These are phyloP conservation scores for Diutina pseudorugosa DNA, from an alignment of 1,139 yeast genomes.

Conservation along the genomic window DNA sequence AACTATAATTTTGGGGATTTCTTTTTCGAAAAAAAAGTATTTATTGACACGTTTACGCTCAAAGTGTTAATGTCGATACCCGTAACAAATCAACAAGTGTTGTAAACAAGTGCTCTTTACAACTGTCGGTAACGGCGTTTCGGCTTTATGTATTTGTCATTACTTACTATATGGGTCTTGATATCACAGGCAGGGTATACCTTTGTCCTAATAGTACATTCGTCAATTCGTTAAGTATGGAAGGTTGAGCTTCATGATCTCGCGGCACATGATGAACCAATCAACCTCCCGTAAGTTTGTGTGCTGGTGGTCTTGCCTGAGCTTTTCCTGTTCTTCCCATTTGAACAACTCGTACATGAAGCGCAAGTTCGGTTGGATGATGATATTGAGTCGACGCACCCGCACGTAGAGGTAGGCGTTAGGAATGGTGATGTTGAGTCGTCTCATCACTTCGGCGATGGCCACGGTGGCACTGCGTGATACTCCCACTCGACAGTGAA, in stretches of 20 bases:
- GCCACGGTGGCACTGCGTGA: slow-evolving; percentile 38
- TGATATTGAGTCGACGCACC: slow-evolving; percentile 33
- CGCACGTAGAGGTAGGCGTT: slow-evolving; percentile 34
- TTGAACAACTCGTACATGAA: slow-evolving; percentile 38
- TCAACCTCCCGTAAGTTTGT: slow-evolving; percentile 56
- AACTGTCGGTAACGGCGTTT: too few species aligned
- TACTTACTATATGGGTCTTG: not conserved
- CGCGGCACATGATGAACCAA: slow-evolving; percentile 86
- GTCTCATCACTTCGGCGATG: slow-evolving; percentile 35
- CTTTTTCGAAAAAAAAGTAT: too few species aligned
- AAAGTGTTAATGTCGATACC: too few species aligned
- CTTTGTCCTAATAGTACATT: not conserved
- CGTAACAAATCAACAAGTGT: too few species aligned
- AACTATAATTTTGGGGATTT: too few species aligned
- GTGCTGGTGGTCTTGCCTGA: slow-evolving; percentile 10
- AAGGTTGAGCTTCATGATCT: slow-evolving; percentile 63
- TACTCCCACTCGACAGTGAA: slow-evolving; percentile 41
- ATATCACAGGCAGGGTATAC: not conserved
- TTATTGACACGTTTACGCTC: too few species aligned
- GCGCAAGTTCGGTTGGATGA: slow-evolving; percentile 36
- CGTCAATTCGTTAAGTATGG: slow-evolving; percentile 27
- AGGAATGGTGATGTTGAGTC: slow-evolving; percentile 24
- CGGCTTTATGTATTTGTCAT: not conserved
- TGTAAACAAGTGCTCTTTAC: too few species aligned
- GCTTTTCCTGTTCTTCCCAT: slow-evolving; percentile 25